A percentile compares a stretch with the other conserved stretches of the same genome.
Evolutionary conservation across 169 alveolate genomes (phyloP).

Genomic region (Blepharisma undulans): DNA sequence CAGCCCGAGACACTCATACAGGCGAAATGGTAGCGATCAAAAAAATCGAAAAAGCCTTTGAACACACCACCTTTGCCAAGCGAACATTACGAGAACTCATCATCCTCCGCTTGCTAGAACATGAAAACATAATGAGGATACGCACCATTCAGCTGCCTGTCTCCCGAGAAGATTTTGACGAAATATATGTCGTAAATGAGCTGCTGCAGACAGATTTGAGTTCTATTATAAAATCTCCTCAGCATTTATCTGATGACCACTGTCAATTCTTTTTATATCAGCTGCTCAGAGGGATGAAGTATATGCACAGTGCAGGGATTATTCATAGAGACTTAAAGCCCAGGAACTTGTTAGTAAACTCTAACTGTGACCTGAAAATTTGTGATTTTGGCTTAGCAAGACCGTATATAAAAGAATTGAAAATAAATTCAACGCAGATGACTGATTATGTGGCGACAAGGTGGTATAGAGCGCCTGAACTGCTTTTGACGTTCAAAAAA

Average conservation of each 20-base stretch:
- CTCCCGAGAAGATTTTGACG: conserved; percentile 64
- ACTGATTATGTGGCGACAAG: conserved; percentile 87
- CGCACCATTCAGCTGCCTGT: conserved; percentile 62
- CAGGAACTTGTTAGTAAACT: conserved; percentile 70
- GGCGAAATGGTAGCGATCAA: conserved; percentile 81
- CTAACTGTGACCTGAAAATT: conserved; percentile 78
- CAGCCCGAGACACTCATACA: conserved; percentile 68
- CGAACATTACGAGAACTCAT: conserved; percentile 83
- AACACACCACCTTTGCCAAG: conserved; percentile 78
- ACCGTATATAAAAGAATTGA: conserved; percentile 64
- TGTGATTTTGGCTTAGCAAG: conserved; percentile 85
- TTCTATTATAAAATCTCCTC: conserved; percentile 64
- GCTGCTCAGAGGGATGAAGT: conserved; percentile 77
- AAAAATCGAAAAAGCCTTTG: conserved; percentile 84
- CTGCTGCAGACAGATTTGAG: conserved; percentile 85
- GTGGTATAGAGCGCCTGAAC: conserved; percentile 90
- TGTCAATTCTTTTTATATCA: conserved; percentile 71
- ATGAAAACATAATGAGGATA: conserved; percentile 70
- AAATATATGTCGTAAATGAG: conserved; percentile 73
- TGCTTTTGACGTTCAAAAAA: conserved; percentile 76
- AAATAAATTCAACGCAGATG: conserved; percentile 64
- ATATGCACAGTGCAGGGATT: conserved; percentile 76
- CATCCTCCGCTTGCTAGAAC: conserved; percentile 68
- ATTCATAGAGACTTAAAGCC: conserved; percentile 83
- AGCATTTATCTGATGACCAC: conserved; percentile 77